Conservation (phyloP, 164 flowering plant genomes). For the Vitis amurensis region DNA sequence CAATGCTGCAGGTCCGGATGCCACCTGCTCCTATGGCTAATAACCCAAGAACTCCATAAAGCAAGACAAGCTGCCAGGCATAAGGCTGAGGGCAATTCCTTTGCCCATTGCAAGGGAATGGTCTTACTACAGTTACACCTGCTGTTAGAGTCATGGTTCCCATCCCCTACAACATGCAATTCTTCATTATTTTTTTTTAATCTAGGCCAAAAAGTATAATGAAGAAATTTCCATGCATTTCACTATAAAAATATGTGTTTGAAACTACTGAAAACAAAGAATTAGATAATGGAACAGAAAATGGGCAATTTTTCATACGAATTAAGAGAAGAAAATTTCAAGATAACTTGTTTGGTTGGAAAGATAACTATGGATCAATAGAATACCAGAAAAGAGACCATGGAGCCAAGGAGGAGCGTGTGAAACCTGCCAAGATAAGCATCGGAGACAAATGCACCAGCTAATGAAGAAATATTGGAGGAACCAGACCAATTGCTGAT, state of each 20-base stretch:
- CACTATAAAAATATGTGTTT: too few relatives aligned
- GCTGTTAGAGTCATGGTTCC: constrained; percentile 44
- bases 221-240: too few relatives aligned
- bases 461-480: constrained; percentile 35
- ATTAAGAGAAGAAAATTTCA: neutral
- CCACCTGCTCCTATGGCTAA: constrained; percentile 61
- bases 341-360: neutral
- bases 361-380: neutral
- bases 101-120: constrained; percentile 24
- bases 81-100: constrained; percentile 28
- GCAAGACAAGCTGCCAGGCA: constrained; percentile 44
- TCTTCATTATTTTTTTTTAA: neutral
- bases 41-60: constrained; percentile 34
- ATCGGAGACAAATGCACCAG: constrained; percentile 57
- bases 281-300: too few relatives aligned
- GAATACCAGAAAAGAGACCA: constrained; percentile 44
- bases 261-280: too few relatives aligned
- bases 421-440: constrained; percentile 46
- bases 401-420: constrained; percentile 45
- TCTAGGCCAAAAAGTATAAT: too few relatives aligned
- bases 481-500: constrained; percentile 43
- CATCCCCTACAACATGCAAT: constrained; percentile 31
- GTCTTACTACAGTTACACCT: constrained; percentile 35
- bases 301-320: too few relatives aligned
- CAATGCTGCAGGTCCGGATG: constrained; percentile 66